Evolutionary conservation across 352 stramenopile species (phyloP).

Genomic region (Globisporangium middletonii): DNA sequence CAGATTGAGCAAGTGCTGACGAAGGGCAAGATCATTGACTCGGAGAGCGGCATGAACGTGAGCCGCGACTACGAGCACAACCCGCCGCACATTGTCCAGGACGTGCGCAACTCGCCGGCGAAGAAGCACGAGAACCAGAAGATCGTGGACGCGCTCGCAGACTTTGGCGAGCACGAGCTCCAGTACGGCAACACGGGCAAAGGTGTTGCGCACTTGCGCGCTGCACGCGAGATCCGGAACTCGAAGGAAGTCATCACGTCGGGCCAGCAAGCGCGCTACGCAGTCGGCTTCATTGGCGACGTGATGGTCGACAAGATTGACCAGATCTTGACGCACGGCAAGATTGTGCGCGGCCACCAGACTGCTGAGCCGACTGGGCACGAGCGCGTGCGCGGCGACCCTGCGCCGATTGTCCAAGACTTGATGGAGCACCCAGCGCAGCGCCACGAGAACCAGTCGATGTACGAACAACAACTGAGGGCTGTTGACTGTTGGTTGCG

Average conservation of each 20-base stretch:
- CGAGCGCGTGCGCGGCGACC: conserved; percentile 36
- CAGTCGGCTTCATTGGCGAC: conserved; percentile 54
- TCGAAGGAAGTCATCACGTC: conserved; percentile 42
- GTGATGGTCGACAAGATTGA: conserved; percentile 77
- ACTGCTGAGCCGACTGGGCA: conserved; percentile 12
- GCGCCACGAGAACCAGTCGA: conserved; percentile 52
- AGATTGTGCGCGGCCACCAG: conserved; percentile 43
- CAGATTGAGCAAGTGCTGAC: conserved; percentile 59
- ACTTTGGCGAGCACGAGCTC: conserved; percentile 68
- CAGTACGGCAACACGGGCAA: conserved; percentile 69
- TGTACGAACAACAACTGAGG: conserved; percentile 11
- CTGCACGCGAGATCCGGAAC: conserved; percentile 57
- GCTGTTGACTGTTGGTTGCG: too few relatives aligned
- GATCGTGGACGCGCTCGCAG: conserved; percentile 53
- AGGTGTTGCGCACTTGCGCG: conserved; percentile 59
- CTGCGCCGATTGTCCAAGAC: conserved; percentile 66
- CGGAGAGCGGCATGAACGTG: conserved; percentile 38
- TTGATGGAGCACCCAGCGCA: conserved; percentile 50
- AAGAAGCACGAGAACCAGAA: conserved; percentile 58
- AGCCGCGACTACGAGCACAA: conserved; percentile 41
- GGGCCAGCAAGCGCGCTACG: conserved; percentile 30
- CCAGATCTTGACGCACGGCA: conserved; percentile 62
- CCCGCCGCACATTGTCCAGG: conserved; percentile 34
- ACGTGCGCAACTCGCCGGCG: conserved; percentile 35
- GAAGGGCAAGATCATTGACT: conserved; percentile 47